Evolutionary conservation across 2,329 filamentous ascomycete genomes (phyloP).

Genomic region (Aspergillus versicolor): DNA sequence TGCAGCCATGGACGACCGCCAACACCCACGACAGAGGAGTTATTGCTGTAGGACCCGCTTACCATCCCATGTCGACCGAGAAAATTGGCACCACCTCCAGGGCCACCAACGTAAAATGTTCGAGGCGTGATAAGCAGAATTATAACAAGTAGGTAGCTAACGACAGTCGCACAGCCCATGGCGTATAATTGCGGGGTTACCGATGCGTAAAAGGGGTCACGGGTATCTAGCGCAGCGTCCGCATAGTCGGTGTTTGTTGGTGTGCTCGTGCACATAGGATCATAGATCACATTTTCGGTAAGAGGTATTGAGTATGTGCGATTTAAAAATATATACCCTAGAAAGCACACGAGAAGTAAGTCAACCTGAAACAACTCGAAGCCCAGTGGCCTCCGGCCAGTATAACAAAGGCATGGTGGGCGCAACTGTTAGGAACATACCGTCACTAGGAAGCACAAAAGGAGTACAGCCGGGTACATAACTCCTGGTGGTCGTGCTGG

Average conservation of each 20-base stretch:
- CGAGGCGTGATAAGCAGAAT: conserved; percentile 94
- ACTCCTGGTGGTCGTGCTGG: conserved; percentile 35
- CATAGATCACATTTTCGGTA: conserved; percentile 50
- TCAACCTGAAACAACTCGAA: background rate
- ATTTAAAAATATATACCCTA: conserved; percentile 45
- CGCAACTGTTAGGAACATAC: conserved; percentile 31
- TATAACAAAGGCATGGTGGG: background rate
- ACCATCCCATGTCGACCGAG: conserved; percentile 81
- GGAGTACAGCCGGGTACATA: conserved; percentile 58
- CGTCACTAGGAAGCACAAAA: conserved; percentile 60
- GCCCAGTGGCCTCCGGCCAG: background rate
- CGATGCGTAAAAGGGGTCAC: conserved; percentile 89
- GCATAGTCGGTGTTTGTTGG: conserved; percentile 34
- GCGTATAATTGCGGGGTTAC: conserved; percentile 92
- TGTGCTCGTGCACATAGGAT: conserved; percentile 48
- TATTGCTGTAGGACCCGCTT: conserved; percentile 67
- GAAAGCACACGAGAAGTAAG: conserved; percentile 8
- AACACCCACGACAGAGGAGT: conserved; percentile 72
- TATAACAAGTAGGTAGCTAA: conserved; percentile 87
- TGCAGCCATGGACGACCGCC: conserved; percentile 93
- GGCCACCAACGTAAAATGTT: conserved; percentile 82
- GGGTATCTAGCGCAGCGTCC: conserved; percentile 63
- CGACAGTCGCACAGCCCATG: conserved; percentile 84
- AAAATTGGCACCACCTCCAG: conserved; percentile 65
- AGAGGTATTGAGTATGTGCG: conserved; percentile 45